Evolutionary conservation across 345 rosid genomes (phyloP).

Genomic region (Gossypioides kirkii): DNA sequence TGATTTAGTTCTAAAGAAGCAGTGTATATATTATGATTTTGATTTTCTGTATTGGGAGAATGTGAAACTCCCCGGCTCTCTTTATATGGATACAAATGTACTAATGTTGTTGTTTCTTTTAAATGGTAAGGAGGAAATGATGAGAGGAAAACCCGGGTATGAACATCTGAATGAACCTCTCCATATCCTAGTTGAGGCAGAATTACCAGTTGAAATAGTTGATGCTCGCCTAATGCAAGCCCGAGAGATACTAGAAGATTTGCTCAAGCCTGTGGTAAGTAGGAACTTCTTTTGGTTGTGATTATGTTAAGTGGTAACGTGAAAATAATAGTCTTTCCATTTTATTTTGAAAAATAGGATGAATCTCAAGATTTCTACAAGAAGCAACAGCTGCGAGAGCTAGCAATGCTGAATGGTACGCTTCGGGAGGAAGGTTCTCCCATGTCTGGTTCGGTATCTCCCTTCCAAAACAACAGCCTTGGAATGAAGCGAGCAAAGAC

Average conservation of each 20-base stretch:
- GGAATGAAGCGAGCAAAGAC: slow-evolving; percentile 98
- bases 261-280: slow-evolving; percentile 82
- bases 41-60: neutral
- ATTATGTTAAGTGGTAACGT: neutral
- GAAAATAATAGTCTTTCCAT: neutral
- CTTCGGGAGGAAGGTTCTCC: slow-evolving; percentile 92
- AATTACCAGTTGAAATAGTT: slow-evolving; percentile 78
- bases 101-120: neutral
- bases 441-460: slow-evolving; percentile 89
- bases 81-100: neutral
- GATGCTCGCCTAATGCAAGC: slow-evolving; percentile 93
- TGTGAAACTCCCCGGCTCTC: neutral
- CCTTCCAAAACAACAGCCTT: slow-evolving; percentile 64
- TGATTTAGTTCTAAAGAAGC: neutral
- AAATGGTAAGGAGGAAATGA: slow-evolving; percentile 69
- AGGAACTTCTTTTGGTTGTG: neutral
- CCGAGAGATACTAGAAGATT: slow-evolving; percentile 83
- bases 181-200: slow-evolving; percentile 90
- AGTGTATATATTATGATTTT: neutral
- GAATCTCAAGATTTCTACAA: slow-evolving; percentile 91
- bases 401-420: slow-evolving; percentile 86
- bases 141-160: slow-evolving; percentile 95
- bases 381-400: slow-evolving; percentile 96
- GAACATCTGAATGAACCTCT: slow-evolving; percentile 95
- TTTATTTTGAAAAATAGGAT: slow-evolving; percentile 37